Percentiles rank a stretch among this genome's conserved stretches.
Evolutionary conservation across 2,329 filamentous ascomycete genomes (phyloP).

Genomic region (Parascedosporium putredinis): DNA sequence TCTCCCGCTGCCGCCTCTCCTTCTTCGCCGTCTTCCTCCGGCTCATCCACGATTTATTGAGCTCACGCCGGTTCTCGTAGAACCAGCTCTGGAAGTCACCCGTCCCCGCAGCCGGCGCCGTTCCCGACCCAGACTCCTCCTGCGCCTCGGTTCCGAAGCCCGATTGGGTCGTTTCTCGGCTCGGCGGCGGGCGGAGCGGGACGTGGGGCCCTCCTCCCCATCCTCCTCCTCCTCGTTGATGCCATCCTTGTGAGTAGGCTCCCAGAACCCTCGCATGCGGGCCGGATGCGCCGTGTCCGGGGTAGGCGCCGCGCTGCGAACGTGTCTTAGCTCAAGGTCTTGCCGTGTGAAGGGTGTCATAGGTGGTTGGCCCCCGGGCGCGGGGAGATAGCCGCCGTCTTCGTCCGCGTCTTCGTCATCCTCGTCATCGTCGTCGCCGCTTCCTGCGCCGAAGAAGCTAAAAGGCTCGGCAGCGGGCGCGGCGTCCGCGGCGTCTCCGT

Average conservation of each 20-base stretch:
- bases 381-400: constrained; percentile 25
- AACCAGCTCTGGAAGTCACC: constrained; percentile 59
- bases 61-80: constrained; percentile 54
- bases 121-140: constrained; percentile 15
- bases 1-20: constrained; percentile 57
- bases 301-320: constrained; percentile 87
- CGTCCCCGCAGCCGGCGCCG: constrained; percentile 21
- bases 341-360: constrained; percentile 75
- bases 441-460: constrained; percentile 62
- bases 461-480: constrained; percentile 43
- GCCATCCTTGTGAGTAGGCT: constrained; percentile 30
- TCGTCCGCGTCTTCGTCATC: constrained; percentile 24
- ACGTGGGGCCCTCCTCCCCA: constrained; percentile 19
- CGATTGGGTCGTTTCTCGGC: neutral
- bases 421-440: constrained; percentile 33
- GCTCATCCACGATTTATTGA: constrained; percentile 57
- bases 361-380: constrained; percentile 35
- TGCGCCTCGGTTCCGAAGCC: constrained; percentile 18
- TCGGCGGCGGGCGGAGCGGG: neutral
- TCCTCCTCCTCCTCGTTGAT: constrained; percentile 35
- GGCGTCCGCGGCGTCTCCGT: constrained; percentile 24
- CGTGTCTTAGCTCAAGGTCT: constrained; percentile 62
- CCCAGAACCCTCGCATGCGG: constrained; percentile 50
- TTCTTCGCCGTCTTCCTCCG: constrained; percentile 52
- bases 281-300: constrained; percentile 80